phyloP scores from a whole-genome alignment of 305 asterid species.

The Nicotiana rustica region DNA sequence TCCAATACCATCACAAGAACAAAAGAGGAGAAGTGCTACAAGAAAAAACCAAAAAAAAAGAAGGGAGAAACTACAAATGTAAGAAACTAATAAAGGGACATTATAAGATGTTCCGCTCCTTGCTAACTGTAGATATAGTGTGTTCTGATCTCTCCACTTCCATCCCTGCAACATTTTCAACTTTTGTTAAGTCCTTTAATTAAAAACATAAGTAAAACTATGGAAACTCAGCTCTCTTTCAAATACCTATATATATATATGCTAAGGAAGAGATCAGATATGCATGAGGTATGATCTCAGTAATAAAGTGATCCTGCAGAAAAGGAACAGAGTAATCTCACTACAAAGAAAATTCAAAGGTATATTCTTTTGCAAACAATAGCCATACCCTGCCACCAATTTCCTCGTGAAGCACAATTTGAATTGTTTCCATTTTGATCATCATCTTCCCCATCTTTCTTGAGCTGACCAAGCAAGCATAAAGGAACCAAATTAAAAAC shows the following conservation, averaged over 20 bases:
- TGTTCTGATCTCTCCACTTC: neutral
- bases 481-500: too few species aligned
- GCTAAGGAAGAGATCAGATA: neutral
- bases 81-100: neutral
- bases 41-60: neutral
- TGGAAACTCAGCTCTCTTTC: neutral
- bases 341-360: neutral
- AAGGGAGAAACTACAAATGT: neutral
- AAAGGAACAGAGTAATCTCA: neutral
- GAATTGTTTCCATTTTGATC: constrained; percentile 50
- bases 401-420: constrained; percentile 49
- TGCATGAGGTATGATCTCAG: constrained; percentile 18
- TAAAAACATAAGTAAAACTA: neutral
- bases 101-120: neutral
- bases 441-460: constrained; percentile 42
- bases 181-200: neutral
- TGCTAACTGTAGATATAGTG: neutral
- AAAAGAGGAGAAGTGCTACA: neutral
- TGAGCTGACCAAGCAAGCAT: constrained; percentile 31
- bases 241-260: neutral
- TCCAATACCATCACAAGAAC: neutral
- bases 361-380: neutral
- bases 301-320: constrained; percentile 50
- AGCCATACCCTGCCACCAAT: constrained; percentile 60
- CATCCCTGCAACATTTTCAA: neutral